Conservation (phyloP, 2,329 filamentous ascomycete genomes). For the Alternaria angustiovoidea region DNA sequence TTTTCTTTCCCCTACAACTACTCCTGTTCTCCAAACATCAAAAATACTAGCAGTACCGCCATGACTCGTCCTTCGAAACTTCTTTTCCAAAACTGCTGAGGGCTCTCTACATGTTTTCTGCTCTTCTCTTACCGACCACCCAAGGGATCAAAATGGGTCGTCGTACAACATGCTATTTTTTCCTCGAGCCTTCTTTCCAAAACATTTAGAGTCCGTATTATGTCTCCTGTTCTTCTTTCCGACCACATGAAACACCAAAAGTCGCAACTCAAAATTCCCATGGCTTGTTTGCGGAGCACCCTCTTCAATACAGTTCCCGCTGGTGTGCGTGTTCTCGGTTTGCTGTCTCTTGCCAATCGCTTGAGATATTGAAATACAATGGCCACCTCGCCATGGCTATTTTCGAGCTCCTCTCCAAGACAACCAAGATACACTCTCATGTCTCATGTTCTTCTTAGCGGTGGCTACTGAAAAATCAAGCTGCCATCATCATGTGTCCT, state of each 20-base stretch:
- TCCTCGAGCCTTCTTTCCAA: neutral
- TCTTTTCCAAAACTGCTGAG: neutral
- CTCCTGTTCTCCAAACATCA: neutral
- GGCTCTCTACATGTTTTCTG: neutral
- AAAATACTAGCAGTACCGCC: too few relatives aligned
- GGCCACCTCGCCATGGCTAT: too few relatives aligned
- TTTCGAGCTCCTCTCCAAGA: too few relatives aligned
- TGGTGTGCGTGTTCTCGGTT: too few relatives aligned
- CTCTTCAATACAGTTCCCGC: too few relatives aligned
- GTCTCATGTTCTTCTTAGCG: neutral
- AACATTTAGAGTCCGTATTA: neutral
- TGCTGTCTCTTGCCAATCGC: too few relatives aligned
- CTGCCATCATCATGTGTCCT: neutral
- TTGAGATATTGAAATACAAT: too few relatives aligned
- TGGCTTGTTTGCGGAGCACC: too few relatives aligned
- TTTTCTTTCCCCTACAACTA: neutral
- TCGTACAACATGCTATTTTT: rapidly evolving
- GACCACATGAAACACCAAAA: too few relatives aligned
- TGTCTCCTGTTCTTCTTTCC: neutral
- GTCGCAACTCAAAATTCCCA: too few relatives aligned
- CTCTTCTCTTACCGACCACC: neutral
- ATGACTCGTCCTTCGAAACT: neutral
- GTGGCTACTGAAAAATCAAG: neutral
- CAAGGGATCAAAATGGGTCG: neutral
- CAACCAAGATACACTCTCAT: too few relatives aligned